These are phyloP conservation scores for Zasmidium cellare DNA, from an alignment of 2,329 filamentous ascomycete species.

Conservation along the genomic window DNA sequence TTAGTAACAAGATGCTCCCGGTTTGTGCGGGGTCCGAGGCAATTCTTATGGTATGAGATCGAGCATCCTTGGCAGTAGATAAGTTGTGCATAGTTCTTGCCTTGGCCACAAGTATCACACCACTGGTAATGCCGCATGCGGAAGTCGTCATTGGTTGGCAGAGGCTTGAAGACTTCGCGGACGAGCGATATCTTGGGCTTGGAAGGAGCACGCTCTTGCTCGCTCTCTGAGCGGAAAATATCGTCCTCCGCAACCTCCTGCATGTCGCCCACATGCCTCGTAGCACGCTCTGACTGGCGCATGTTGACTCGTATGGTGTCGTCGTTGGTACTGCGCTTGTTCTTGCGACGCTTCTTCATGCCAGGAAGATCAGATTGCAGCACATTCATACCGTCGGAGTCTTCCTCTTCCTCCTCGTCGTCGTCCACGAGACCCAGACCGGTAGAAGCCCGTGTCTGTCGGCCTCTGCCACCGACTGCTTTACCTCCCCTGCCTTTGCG, in stretches of 20 bases:
- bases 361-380: conserved; percentile 44
- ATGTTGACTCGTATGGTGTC: conserved; percentile 23
- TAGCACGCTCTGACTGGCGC: conserved; percentile 48
- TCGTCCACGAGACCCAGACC: not conserved
- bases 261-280: conserved; percentile 49
- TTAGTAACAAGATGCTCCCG: conserved; percentile 93
- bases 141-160: conserved; percentile 66
- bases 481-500: conserved; percentile 11
- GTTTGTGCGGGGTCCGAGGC: conserved; percentile 69
- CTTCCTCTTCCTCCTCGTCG: conserved; percentile 31
- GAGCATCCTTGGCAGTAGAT: conserved; percentile 92
- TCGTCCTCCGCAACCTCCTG: conserved; percentile 60
- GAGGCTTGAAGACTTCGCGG: conserved; percentile 69
- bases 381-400: conserved; percentile 21
- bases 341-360: conserved; percentile 41
- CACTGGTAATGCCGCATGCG: conserved; percentile 64
- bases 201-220: conserved; percentile 36
- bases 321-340: conserved; percentile 12
- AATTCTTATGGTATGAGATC: conserved; percentile 76
- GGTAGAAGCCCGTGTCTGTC: not conserved
- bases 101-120: conserved; percentile 72
- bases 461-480: conserved; percentile 3
- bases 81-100: conserved; percentile 64
- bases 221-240: conserved; percentile 48
- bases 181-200: conserved; percentile 60